Evolutionary conservation across 2,329 filamentous ascomycete genomes (phyloP).

Genomic region (Phyllosticta paracitricarpa): DNA sequence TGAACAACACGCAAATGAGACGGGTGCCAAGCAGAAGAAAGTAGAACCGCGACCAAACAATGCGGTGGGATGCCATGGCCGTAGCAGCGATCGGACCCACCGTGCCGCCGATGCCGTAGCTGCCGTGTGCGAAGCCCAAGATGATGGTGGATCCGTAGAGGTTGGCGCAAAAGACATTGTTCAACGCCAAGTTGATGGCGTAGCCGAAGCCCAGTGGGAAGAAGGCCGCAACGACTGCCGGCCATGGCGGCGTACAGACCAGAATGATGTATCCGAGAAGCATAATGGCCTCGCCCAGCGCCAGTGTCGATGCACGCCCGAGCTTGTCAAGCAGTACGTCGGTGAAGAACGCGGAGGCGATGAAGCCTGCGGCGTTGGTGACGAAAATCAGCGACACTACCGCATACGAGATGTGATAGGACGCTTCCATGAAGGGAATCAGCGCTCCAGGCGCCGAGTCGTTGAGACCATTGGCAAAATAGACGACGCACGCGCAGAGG

Average conservation of each 20-base stretch:
- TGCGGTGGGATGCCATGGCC: constrained; percentile 51
- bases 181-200: constrained; percentile 43
- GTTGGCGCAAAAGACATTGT: constrained; percentile 48
- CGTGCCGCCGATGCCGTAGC: constrained; percentile 43
- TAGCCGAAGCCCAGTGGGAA: constrained; percentile 52
- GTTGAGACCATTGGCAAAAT: constrained; percentile 58
- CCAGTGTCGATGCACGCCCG: constrained; percentile 55
- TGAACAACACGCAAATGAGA: constrained; percentile 46
- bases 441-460: constrained; percentile 63
- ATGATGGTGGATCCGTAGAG: constrained; percentile 42
- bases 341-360: constrained; percentile 60
- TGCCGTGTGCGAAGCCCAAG: constrained; percentile 55
- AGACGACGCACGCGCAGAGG: constrained; percentile 50
- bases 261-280: constrained; percentile 55
- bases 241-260: constrained; percentile 54
- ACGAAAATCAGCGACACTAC: constrained; percentile 76
- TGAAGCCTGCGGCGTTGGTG: constrained; percentile 66
- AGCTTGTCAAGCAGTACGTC: constrained; percentile 52
- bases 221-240: constrained; percentile 53
- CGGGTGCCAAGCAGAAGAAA: constrained; percentile 52
- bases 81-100: constrained; percentile 66
- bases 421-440: constrained; percentile 69
- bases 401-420: constrained; percentile 67
- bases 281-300: constrained; percentile 48
- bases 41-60: constrained; percentile 65